phyloP scores from a whole-genome alignment of 805 yeast genomes.

The Kazachstania africana region DNA sequence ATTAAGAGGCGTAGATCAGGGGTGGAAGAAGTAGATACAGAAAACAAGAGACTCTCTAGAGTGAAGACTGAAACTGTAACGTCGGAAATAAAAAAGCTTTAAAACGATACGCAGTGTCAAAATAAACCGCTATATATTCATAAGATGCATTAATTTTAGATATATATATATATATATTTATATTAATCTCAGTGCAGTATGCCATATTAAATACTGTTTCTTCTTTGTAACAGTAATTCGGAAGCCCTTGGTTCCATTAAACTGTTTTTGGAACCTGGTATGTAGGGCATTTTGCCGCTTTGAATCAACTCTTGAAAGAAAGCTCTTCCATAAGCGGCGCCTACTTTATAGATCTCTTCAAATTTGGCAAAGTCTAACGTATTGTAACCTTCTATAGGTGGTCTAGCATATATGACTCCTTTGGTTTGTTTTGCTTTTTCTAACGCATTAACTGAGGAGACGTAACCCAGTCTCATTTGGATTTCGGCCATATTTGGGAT shows the following conservation, averaged over 20 bases:
- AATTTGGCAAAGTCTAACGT: conserved; percentile 88
- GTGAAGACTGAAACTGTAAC: conserved; percentile 5
- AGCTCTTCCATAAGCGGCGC: conserved; percentile 58
- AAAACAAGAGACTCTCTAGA: conserved; percentile 1
- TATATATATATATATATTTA: too few relatives aligned
- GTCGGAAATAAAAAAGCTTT: not conserved
- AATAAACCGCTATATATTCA: not conserved
- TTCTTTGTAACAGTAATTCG: conserved; percentile 32
- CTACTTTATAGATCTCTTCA: conserved; percentile 78
- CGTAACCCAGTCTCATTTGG: conserved; percentile 86
- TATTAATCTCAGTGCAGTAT: not conserved
- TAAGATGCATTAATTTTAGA: not conserved
- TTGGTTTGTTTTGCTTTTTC: conserved; percentile 76
- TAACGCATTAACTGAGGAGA: conserved; percentile 85
- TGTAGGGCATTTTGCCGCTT: conserved; percentile 44
- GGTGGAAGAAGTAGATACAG: conserved; percentile 5
- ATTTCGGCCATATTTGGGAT: conserved; percentile 93
- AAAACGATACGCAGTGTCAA: conserved; percentile 2
- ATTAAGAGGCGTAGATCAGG: conserved; percentile 10
- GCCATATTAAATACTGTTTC: conserved; percentile 46
- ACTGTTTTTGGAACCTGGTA: conserved; percentile 38
- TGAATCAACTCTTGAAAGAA: conserved; percentile 41
- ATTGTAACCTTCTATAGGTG: conserved; percentile 87
- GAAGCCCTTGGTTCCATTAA: conserved; percentile 20
- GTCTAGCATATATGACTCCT: conserved; percentile 80